Base-by-base conservation (phyloP, 345 rosid genomes). In the Pelargonium nanum region DNA sequence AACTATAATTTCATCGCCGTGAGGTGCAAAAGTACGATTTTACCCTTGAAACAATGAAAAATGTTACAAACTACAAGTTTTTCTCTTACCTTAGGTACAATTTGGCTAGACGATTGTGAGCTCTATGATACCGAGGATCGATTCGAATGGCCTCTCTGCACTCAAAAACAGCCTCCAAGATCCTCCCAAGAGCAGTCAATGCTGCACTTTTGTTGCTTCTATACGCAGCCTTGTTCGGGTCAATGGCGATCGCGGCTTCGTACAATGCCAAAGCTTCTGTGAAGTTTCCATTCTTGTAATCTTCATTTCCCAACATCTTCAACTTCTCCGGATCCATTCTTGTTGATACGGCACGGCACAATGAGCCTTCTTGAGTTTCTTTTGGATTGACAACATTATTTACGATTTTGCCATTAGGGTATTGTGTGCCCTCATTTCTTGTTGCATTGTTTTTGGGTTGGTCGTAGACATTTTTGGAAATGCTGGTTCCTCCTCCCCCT, bases 261-360 rank as follows among this genome's bases (percentile, higher is more conserved):
- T 93, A 93, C 72, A 93, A 68, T 1, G 96, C 94, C 65, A 93
- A 74, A 0, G 97, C 97, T 72, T 87, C 97, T 0, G 84, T 92
- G 17, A 85, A 87, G 62, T 84, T 87, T 24, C 99, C 97, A 2
- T 76, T 88, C 83, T 93, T 93, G 73, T 90, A 93, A 72, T 93
- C 99, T 73, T 93, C 99, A 55, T 93, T 93, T 0, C 97, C 99
- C 97, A 86, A 85, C 0, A 89, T 86, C 69, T 93, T 93, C 77
- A 93, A 69, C 17, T 83, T 85, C 68, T 93, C 97, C 0, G 99
- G 99, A 64, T 93, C 99, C 95, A 87, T 93, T 69, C 97, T 77
- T 0, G 97, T 93, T 0, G 99, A 90, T 24, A 90, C 65, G 10
- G 95, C 92, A 48, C 96, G 76, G 58, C 97, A 93, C 28, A 90